Evolutionary conservation across 331 rosid species (phyloP).

Genomic region (Acacia pycnantha): DNA sequence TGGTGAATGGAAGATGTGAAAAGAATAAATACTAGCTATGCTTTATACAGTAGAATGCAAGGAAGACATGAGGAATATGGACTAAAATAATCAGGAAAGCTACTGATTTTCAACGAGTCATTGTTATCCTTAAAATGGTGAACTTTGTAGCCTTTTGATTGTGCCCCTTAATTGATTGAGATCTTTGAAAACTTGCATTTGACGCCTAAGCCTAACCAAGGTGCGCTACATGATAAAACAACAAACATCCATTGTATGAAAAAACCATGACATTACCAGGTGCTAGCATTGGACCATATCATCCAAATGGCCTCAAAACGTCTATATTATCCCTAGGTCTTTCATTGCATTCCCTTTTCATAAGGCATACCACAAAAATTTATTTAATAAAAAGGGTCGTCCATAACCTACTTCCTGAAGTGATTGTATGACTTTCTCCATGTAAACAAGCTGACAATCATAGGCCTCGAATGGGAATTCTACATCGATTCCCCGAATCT

Average conservation of each 20-base stretch:
- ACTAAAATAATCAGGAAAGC: background rate
- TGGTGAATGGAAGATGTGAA: background rate
- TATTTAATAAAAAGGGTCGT: background rate
- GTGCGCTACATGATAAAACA: background rate
- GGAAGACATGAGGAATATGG: background rate
- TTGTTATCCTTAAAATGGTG: background rate
- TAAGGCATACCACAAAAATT: background rate
- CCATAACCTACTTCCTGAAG: conserved; percentile 68
- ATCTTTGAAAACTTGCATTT: background rate
- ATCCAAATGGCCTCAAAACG: background rate
- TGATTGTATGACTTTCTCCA: conserved; percentile 93
- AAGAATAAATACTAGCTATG: too few species aligned
- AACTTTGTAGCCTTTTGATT: background rate
- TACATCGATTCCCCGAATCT: conserved; percentile 72
- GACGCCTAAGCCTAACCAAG: background rate
- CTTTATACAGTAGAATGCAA: background rate
- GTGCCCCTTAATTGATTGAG: background rate
- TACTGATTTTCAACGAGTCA: background rate
- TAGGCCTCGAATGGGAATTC: conserved; percentile 90
- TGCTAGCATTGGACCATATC: background rate
- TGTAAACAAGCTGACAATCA: conserved; percentile 90
- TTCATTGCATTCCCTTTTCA: background rate
- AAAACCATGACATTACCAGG: background rate
- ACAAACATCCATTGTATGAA: background rate
- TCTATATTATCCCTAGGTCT: background rate